Conservation (phyloP, 108 stramenopile species). For the Nannochloropsis granulata region DNA sequence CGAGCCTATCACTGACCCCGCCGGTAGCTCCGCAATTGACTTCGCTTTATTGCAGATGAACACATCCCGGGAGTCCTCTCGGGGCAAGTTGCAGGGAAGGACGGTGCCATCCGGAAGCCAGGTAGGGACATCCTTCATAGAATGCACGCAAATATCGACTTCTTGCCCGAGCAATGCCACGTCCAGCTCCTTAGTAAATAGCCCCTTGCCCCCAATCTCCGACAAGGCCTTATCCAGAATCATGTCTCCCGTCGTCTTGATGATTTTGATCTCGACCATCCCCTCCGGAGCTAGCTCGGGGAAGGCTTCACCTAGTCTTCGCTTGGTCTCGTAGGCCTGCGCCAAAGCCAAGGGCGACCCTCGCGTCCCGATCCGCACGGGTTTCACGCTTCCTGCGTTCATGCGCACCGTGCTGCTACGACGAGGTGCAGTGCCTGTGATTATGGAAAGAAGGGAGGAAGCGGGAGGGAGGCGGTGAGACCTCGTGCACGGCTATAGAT, state of each 20-base stretch:
- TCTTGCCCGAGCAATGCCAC: slow-evolving; percentile 81
- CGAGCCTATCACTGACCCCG: slow-evolving; percentile 85
- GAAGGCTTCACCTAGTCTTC: slow-evolving; percentile 68
- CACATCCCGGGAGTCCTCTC: slow-evolving; percentile 94
- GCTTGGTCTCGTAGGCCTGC: slow-evolving; percentile 78
- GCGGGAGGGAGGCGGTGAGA: too few species aligned
- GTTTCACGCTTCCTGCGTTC: slow-evolving; percentile 28
- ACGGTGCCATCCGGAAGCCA: slow-evolving; percentile 93
- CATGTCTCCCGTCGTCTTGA: slow-evolving; percentile 98
- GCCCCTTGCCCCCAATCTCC: slow-evolving; percentile 98
- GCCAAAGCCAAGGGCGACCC: slow-evolving; percentile 95
- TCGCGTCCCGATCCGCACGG: slow-evolving; percentile 67
- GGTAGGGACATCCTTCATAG: slow-evolving; percentile 99
- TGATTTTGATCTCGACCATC: slow-evolving; percentile 87
- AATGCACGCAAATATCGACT: slow-evolving; percentile 99
- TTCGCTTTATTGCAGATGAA: slow-evolving; percentile 68
- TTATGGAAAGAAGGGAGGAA: background rate
- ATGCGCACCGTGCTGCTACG: background rate
- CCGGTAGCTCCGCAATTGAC: slow-evolving; percentile 67
- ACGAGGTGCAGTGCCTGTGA: background rate
- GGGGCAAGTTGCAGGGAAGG: slow-evolving; percentile 86
- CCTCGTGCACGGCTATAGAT: too few species aligned
- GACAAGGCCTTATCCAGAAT: slow-evolving; percentile 94
- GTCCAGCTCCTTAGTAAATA: slow-evolving; percentile 99
- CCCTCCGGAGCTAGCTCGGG: slow-evolving; percentile 81